Conservation (phyloP, 2,329 filamentous ascomycete species). For the Fusarium nematophilum region DNA sequence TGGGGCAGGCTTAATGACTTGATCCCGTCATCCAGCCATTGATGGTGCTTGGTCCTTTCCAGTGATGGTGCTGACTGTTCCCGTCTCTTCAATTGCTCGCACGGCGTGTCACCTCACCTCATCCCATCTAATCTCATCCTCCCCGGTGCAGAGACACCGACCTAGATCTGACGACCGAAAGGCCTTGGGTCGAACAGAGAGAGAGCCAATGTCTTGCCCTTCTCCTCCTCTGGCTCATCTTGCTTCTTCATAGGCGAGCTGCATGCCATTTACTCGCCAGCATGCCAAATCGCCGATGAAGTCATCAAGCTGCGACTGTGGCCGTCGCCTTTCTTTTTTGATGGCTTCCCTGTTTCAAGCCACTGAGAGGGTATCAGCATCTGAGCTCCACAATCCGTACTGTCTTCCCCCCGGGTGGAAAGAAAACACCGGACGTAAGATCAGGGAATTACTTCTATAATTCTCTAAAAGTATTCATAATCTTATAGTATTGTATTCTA, state of each 20-base stretch:
- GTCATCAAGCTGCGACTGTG: conserved; percentile 3
- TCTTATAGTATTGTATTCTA: too few species aligned
- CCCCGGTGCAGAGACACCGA: conserved; percentile 2
- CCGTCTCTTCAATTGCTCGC: conserved; percentile 8
- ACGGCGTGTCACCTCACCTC: conserved; percentile 27
- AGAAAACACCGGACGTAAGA: too few species aligned
- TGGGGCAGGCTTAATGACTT: conserved; percentile 16
- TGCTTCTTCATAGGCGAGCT: conserved; percentile 4
- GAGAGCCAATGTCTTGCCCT: not conserved
- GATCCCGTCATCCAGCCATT: conserved; percentile 27
- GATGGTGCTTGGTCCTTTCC: conserved; percentile 13
- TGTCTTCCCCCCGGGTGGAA: conserved; percentile 30
- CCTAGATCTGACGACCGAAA: conserved; percentile 10
- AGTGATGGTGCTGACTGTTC: conserved; percentile 13
- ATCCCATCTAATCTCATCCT: conserved; percentile 21
- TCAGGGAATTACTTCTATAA: too few species aligned
- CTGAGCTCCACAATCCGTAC: conserved; percentile 20
- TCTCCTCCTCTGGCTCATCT: not conserved
- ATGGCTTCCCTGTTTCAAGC: conserved; percentile 22
- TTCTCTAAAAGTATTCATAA: too few species aligned
- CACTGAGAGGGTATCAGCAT: conserved; percentile 9
- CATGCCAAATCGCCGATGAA: conserved; percentile 3
- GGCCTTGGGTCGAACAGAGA: too few species aligned
- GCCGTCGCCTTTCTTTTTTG: conserved; percentile 12
- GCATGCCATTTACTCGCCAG: conserved; percentile 1